Percentiles rank a stretch among this genome's conserved stretches.
These are phyloP conservation scores for Psilocybe cubensis DNA, from an alignment of 768 basidiomycete genomes.

Conservation along the genomic window DNA sequence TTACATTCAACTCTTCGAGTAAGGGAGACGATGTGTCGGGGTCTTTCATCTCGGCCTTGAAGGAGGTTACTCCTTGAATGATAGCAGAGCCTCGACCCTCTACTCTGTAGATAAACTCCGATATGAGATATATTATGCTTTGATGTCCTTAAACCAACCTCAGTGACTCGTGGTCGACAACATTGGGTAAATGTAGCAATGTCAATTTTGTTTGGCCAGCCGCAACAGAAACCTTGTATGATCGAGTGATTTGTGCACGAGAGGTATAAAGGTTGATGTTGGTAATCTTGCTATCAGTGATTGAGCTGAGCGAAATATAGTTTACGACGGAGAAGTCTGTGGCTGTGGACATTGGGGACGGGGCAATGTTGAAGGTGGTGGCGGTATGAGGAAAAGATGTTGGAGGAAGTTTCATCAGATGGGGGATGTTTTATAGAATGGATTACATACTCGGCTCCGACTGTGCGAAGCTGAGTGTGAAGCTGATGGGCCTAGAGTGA, in stretches of 20 bases:
- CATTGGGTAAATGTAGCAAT: conserved; percentile 37
- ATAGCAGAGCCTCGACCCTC: conserved; percentile 43
- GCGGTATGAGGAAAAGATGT: not conserved
- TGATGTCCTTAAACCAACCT: conserved; percentile 26
- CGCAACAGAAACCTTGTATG: conserved; percentile 30
- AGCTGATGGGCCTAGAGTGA: no score
- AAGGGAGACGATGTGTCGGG: conserved; percentile 23
- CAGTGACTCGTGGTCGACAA: conserved; percentile 37
- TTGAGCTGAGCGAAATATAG: conserved; percentile 20
- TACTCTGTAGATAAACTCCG: conserved; percentile 29
- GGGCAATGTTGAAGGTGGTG: no score
- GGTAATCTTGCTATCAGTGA: conserved; percentile 30
- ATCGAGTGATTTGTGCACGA: conserved; percentile 38
- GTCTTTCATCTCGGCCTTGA: conserved; percentile 9
- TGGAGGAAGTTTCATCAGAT: no score
- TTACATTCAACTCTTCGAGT: conserved; percentile 3
- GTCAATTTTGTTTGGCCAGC: conserved; percentile 40
- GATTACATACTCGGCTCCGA: no score
- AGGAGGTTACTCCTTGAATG: conserved; percentile 45
- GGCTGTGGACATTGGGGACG: not conserved
- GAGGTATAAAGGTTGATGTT: conserved; percentile 32
- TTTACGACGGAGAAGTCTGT: not conserved
- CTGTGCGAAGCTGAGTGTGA: no score
- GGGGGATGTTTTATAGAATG: no score
- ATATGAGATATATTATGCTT: not conserved